These are phyloP conservation scores for Phytophthora litchii DNA, from an alignment of 352 stramenopile genomes.

Conservation along the genomic window DNA sequence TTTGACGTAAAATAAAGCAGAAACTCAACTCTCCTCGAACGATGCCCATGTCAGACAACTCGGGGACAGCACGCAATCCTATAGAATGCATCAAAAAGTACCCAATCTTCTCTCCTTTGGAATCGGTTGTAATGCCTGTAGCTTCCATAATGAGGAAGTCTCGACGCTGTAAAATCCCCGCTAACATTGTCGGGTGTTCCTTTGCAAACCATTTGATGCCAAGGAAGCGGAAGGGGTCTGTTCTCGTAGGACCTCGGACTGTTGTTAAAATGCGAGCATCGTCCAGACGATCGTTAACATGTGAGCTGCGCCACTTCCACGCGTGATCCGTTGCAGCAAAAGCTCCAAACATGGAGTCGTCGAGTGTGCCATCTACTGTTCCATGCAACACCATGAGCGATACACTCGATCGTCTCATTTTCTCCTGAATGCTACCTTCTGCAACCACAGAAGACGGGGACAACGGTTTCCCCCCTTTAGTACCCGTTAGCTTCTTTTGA, in stretches of 20 bases:
- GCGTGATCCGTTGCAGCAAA: slow-evolving; percentile 48
- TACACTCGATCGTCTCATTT: slow-evolving; percentile 31
- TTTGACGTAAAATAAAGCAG: slow-evolving; percentile 44
- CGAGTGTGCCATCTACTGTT: slow-evolving; percentile 50
- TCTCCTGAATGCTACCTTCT: slow-evolving; percentile 27
- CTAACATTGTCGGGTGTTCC: slow-evolving; percentile 37
- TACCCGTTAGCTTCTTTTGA: slow-evolving; percentile 1
- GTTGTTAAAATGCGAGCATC: slow-evolving; percentile 41
- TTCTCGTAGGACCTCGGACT: slow-evolving; percentile 34
- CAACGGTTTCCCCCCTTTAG: neutral
- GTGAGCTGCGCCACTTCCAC: slow-evolving; percentile 51
- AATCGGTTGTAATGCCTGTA: slow-evolving; percentile 14
- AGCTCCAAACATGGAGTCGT: slow-evolving; percentile 56
- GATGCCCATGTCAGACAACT: slow-evolving; percentile 35
- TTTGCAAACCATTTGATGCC: slow-evolving; percentile 60
- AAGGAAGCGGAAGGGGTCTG: slow-evolving; percentile 54
- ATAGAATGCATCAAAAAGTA: too few relatives aligned
- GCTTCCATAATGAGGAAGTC: slow-evolving; percentile 43
- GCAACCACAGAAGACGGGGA: slow-evolving; percentile 8
- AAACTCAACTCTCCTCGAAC: slow-evolving; percentile 44
- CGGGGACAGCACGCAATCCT: slow-evolving; percentile 26
- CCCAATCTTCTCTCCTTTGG: slow-evolving; percentile 27
- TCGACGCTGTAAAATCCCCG: slow-evolving; percentile 39
- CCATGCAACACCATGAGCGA: slow-evolving; percentile 50
- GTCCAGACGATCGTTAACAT: slow-evolving; percentile 56